Conservation (phyloP, 2,329 filamentous ascomycete genomes). For the Colletotrichum musae region DNA sequence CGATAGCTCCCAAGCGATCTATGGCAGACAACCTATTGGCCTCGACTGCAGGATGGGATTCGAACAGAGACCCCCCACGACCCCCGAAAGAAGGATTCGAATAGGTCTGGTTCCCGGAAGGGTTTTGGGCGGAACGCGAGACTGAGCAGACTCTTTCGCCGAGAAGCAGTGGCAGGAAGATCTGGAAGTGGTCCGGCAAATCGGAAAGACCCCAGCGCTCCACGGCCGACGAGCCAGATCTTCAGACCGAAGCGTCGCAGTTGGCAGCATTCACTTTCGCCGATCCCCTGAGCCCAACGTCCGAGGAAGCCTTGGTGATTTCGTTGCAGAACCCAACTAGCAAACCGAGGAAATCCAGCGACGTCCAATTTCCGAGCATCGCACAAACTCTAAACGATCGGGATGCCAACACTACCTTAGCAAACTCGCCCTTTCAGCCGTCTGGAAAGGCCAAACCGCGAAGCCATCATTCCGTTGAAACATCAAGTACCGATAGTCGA, state of each 20-base stretch:
- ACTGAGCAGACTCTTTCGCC: slow-evolving; percentile 44
- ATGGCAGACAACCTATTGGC: neutral
- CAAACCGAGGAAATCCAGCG: neutral
- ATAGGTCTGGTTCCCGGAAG: slow-evolving; percentile 75
- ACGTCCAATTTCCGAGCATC: slow-evolving; percentile 25
- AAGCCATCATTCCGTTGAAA: neutral
- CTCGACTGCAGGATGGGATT: neutral
- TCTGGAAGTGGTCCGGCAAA: slow-evolving; percentile 59
- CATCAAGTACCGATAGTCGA: slow-evolving; percentile 18
- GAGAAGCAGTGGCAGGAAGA: slow-evolving; percentile 52
- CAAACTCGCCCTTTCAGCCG: neutral
- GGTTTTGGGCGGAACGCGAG: slow-evolving; percentile 75
- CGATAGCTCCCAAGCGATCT: neutral
- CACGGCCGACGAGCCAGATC: slow-evolving; percentile 51
- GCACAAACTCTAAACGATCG: slow-evolving; percentile 18
- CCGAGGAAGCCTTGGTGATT: slow-evolving; percentile 63
- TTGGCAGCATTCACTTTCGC: slow-evolving; percentile 34
- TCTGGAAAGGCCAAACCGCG: neutral
- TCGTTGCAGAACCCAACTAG: slow-evolving; percentile 57
- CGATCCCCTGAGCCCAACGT: slow-evolving; percentile 56
- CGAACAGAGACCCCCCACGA: slow-evolving; percentile 66
- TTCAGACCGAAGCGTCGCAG: slow-evolving; percentile 13
- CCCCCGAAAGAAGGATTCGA: slow-evolving; percentile 68
- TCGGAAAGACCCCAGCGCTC: slow-evolving; percentile 49
- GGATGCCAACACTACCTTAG: neutral